Conservation (phyloP, 1,284 basidiomycete genomes). For the Rhizopogon hawkerae region DNA sequence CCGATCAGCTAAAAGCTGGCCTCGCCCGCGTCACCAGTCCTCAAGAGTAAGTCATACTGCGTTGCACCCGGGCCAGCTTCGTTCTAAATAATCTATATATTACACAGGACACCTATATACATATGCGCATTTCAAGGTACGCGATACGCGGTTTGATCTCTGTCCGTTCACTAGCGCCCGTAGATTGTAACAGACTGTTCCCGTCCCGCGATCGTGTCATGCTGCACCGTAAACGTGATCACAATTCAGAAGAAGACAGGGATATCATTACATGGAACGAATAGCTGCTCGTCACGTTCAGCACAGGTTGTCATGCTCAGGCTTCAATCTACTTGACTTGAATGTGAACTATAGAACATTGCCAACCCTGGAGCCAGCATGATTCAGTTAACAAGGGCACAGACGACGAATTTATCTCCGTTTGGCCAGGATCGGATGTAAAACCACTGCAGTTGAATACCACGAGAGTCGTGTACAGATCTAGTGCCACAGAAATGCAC, state of each 20-base stretch:
- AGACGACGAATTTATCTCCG: not conserved
- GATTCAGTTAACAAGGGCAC: not conserved
- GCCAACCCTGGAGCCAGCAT: not conserved
- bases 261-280: constrained; percentile 73
- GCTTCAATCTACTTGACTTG: not conserved
- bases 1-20: constrained; percentile 27
- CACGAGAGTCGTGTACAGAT: not conserved
- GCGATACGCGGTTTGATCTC: not conserved
- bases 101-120: constrained; percentile 51
- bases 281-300: constrained; percentile 12
- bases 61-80: constrained; percentile 33
- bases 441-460: not conserved
- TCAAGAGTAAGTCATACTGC: constrained; percentile 37
- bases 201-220: constrained; percentile 62
- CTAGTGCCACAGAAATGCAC: not conserved
- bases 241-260: constrained; percentile 47
- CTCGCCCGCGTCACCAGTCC: constrained; percentile 23
- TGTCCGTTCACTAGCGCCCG: constrained; percentile 5
- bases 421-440: not conserved
- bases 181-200: constrained; percentile 66
- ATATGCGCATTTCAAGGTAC: constrained; percentile 51
- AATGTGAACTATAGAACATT: not conserved
- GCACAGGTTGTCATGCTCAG: not conserved
- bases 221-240: constrained; percentile 65
- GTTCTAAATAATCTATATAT: not conserved